phyloP scores from a whole-genome alignment of 2,329 filamentous ascomycete species.

The Microascus cirrosus region DNA sequence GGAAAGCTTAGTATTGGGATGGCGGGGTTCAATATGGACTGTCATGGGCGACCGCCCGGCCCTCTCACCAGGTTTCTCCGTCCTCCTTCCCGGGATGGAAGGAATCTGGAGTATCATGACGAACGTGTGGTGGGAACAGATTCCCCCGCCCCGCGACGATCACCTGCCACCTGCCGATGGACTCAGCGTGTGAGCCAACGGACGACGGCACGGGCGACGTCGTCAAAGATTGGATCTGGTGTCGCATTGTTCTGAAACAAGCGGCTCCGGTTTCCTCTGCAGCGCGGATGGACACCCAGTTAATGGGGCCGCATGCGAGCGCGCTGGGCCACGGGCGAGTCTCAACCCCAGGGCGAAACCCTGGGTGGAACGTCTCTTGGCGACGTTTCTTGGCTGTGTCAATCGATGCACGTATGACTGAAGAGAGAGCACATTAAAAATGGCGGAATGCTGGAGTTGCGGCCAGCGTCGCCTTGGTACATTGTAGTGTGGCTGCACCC shows the following conservation, averaged over 20 bases:
- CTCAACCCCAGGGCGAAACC: background rate
- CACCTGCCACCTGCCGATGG: background rate
- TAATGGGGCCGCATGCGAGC: background rate
- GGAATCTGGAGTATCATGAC: background rate
- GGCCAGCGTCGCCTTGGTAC: too few species aligned
- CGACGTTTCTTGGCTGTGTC: background rate
- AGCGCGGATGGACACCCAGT: background rate
- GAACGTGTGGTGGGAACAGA: background rate
- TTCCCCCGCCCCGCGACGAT: background rate
- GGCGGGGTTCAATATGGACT: background rate
- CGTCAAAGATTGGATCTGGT: background rate
- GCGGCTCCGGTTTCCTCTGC: background rate
- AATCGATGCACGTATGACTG: background rate
- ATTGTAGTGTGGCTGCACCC: too few species aligned
- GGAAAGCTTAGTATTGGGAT: background rate
- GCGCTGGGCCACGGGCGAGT: background rate
- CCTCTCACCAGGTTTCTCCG: background rate
- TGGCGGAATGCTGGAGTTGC: too few species aligned
- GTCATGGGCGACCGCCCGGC: background rate
- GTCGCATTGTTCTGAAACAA: background rate
- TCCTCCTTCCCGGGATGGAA: background rate
- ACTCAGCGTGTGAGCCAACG: too few species aligned
- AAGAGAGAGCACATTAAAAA: too few species aligned
- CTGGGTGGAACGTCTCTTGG: background rate
- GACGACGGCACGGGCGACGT: background rate